Percentiles rank a stretch among this genome's conserved stretches.
Conservation (phyloP, 2,329 filamentous ascomycete species). For the Aspergillus ochraceus region DNA sequence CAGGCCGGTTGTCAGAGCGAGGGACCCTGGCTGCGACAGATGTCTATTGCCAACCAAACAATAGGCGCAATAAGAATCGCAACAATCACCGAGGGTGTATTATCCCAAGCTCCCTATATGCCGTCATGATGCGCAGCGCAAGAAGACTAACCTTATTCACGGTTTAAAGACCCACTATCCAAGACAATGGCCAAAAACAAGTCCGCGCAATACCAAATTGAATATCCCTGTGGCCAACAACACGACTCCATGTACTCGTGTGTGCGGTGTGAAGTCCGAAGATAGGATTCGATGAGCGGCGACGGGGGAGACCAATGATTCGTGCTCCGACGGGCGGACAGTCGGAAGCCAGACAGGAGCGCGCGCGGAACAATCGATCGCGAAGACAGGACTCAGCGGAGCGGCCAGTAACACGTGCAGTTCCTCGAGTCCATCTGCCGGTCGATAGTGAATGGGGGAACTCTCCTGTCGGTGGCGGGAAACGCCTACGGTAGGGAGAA, state of each 20-base stretch:
- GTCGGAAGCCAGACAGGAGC: background rate
- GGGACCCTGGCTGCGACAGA: background rate
- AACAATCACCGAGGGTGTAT: background rate
- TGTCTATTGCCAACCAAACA: background rate
- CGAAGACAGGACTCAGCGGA: background rate
- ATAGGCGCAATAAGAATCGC: background rate
- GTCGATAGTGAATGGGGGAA: conserved; percentile 8
- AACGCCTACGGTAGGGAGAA: conserved; percentile 17
- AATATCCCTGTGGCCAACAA: background rate
- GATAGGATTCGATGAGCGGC: background rate
- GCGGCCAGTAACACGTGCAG: conserved; percentile 3
- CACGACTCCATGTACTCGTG: background rate
- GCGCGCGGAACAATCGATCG: conserved; percentile 4
- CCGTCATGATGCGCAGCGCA: background rate
- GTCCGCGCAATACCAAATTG: background rate
- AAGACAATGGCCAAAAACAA: background rate
- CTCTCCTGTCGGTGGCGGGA: conserved; percentile 14
- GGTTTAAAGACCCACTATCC: background rate
- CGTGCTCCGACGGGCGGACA: conserved; percentile 1
- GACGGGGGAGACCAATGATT: background rate
- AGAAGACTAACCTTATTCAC: background rate
- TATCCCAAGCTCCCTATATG: background rate
- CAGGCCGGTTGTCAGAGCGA: background rate
- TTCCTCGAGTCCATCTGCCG: conserved; percentile 10
- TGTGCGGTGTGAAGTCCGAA: background rate